A percentile compares a stretch with the other conserved stretches of the same genome.
phyloP scores from a whole-genome alignment of 1,284 basidiomycete species.

The Kwoniella shivajii region DNA sequence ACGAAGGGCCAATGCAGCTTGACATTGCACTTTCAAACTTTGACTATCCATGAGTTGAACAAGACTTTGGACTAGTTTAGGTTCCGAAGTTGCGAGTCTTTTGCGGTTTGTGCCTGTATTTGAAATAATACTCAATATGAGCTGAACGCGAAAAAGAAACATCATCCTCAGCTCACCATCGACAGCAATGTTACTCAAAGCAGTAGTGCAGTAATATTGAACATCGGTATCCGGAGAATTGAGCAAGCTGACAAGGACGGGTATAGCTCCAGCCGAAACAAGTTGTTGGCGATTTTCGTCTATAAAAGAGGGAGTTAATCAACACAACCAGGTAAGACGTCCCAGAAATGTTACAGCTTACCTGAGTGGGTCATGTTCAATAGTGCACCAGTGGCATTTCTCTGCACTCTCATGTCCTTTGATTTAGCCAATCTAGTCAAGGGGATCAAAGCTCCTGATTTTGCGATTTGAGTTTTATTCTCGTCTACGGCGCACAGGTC shows the following conservation, averaged over 20 bases:
- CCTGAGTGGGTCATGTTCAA: conserved; percentile 99
- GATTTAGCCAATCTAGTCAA: conserved; percentile 94
- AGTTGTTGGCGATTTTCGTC: conserved; percentile 99
- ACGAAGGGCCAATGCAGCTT: conserved; percentile 92
- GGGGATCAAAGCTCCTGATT: conserved; percentile 95
- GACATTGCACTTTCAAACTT: conserved; percentile 98
- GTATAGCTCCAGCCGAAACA: conserved; percentile 97
- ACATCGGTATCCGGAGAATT: conserved; percentile 99
- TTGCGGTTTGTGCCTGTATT: conserved; percentile 78
- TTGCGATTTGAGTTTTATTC: conserved; percentile 99
- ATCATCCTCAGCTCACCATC: conserved; percentile 62
- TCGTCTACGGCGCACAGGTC: conserved; percentile 65
- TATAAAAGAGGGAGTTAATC: conserved; percentile 45
- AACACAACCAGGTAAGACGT: background rate
- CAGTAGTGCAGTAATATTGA: conserved; percentile 99
- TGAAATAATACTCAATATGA: no score
- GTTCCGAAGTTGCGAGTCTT: conserved; percentile 92
- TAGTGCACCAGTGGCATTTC: conserved; percentile 96
- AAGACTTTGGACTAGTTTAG: conserved; percentile 90
- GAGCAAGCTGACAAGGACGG: conserved; percentile 90
- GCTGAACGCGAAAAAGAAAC: no score
- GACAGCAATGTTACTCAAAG: conserved; percentile 96
- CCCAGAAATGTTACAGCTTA: conserved; percentile 52
- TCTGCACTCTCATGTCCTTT: conserved; percentile 98
- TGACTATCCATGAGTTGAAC: conserved; percentile 97